Base-by-base conservation (phyloP, 306 rosid species). In the Rosa lucieae region DNA sequence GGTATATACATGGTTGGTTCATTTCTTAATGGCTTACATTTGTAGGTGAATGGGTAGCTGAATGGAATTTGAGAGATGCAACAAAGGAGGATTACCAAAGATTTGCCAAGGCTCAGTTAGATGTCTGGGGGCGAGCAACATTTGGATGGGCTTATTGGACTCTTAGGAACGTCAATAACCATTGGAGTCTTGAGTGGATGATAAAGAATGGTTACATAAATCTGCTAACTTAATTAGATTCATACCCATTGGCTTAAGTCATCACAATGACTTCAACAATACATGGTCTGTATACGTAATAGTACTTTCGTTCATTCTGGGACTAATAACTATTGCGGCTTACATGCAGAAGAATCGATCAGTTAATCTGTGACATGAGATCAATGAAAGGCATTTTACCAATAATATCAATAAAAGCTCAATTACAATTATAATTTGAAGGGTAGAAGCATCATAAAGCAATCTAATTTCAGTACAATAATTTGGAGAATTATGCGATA, bases 141-240 rank as follows among this genome's bases (percentile, higher is more conserved):
- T 91, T 91, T 86, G 98, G 97, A 14, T 93, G 98, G 97, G 89
- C 93, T 82, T 91, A 93, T 4, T 93, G 97, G 97, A 74, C 92
- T 49, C 86, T 89, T n/a, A 88, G 82, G 70, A 91, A 91, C 43
- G 93, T 83, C 20, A 83, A 88, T n/a, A 82, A 68, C 11, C 88
- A 84, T 55, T 93, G 94, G 94, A 93, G 92, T 83, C 75, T 93
- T 10, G 80, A 93, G 62, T 93, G 98, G 98, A 91, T 87, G 93
- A 86, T 93, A 72, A 81, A 82, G 10, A 93, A 89, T 74, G 91
- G 89, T 48, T 93, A 91, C 44, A 87, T 93, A 32, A 86, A 79
- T 59, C 83, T 56, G 13, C 63, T 89, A 43, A 61, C 70, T 75
- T 75, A 26, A 10, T 74, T 11, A 4, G 10, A 23, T 9, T 23